Evolutionary conservation across 257 asterid genomes (phyloP), one percentile per base, ranked within the genome.

Genomic region (Coffea canephora): DNA sequence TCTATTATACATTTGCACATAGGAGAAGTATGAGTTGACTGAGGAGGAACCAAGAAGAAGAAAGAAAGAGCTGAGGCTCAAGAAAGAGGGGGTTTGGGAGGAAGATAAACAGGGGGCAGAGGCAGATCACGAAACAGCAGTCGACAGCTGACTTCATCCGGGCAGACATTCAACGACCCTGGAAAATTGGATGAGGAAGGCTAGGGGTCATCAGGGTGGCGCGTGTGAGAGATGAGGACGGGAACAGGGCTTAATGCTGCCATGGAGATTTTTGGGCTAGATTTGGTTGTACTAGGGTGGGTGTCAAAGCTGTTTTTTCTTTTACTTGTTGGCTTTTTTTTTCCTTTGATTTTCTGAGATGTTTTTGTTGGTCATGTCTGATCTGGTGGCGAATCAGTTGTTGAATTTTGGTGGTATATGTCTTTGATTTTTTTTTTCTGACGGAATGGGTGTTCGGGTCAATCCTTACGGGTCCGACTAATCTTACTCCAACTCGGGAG

Each of bases 161-260:
- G 91, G 0, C 93, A 91, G 82, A 82, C 93, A 0, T 93, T 90
- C 72, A 83, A 90, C 31, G 93, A 91, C 27, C 94, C 87, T 0
- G 96, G 96, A 0, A 71, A n/a, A 27, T 11, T 89, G 77, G 92
- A 61, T 0, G 88, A 73, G 0, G 91, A 84, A 10, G 90, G 75
- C 0, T 52, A 0, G 57, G 78, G 23, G 82, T 80, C 6, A 85
- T 71, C 2, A 83, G 80, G 13, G 16, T 82, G 82, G 89, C 78
- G 71, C 91, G 80, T 0, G 13, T 39, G 0, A 25, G 70, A 59
- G 23, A 78, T 15, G 19, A 50, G 61, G 66, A 31, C 16, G 12
- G 10, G 69, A n/a, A 27, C 18, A 65, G 69, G 69, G 19, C 69
- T 65, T 65, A 13, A 65, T 65, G 67, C 14, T 23, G 8, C 31